Evolutionary conservation across 2,329 filamentous ascomycete species (phyloP).

Genomic region (Alternaria brassicae): DNA sequence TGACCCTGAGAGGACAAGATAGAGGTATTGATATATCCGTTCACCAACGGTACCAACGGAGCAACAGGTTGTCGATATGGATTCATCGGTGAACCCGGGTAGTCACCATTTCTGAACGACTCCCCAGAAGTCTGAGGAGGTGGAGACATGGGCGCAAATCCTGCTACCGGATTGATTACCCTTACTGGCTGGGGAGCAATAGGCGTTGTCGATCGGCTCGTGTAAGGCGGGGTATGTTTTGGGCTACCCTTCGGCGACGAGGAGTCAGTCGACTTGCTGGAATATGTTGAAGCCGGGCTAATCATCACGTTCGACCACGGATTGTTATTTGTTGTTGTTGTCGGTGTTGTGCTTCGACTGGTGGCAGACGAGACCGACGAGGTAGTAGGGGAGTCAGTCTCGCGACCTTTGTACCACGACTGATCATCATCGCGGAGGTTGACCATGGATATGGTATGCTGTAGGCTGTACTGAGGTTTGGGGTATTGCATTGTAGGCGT

Average conservation of each 20-base stretch:
- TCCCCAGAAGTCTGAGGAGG: constrained; percentile 40
- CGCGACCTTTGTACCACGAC: constrained; percentile 44
- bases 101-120: constrained; percentile 38
- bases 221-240: constrained; percentile 47
- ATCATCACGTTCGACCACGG: constrained; percentile 49
- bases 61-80: constrained; percentile 43
- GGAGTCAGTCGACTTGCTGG: constrained; percentile 39
- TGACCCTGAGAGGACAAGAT: constrained; percentile 47
- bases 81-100: constrained; percentile 42
- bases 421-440: constrained; percentile 49
- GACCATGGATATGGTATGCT: constrained; percentile 51
- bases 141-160: constrained; percentile 47
- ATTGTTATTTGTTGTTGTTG: constrained; percentile 47
- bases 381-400: constrained; percentile 47
- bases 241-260: constrained; percentile 48
- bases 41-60: constrained; percentile 41
- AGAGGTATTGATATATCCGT: constrained; percentile 48
- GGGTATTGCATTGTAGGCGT: constrained; percentile 39
- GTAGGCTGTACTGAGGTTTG: constrained; percentile 46
- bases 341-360: constrained; percentile 49
- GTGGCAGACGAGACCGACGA: constrained; percentile 51
- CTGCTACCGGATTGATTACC: constrained; percentile 42
- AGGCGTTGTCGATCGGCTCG: constrained; percentile 49
- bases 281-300: constrained; percentile 40
- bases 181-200: constrained; percentile 49